These are phyloP conservation scores for Leucogyrophana mollusca DNA, from an alignment of 768 basidiomycete genomes.

Conservation along the genomic window DNA sequence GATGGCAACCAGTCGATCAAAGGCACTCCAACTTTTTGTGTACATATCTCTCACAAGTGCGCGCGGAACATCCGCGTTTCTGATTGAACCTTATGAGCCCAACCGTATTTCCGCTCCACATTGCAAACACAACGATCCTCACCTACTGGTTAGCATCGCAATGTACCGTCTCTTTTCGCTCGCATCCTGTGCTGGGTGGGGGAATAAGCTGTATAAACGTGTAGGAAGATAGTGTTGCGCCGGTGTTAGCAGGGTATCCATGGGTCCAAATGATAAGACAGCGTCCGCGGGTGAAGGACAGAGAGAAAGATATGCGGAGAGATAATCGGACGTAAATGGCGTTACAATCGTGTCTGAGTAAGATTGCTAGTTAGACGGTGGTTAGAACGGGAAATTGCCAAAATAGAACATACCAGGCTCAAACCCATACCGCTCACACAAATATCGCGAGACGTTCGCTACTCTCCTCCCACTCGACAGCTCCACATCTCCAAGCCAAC, in stretches of 20 bases:
- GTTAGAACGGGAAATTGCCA: neutral
- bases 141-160: slow-evolving; percentile 71
- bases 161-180: slow-evolving; percentile 75
- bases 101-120: neutral
- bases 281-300: slow-evolving; percentile 72
- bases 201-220: slow-evolving; percentile 70
- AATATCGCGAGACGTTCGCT: slow-evolving; percentile 69
- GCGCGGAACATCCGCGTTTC: slow-evolving; percentile 83
- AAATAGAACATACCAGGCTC: slow-evolving; percentile 55
- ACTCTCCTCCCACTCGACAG: slow-evolving; percentile 59
- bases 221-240: slow-evolving; percentile 75
- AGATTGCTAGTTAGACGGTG: neutral
- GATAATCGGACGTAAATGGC: slow-evolving; percentile 74
- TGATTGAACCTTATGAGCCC: slow-evolving; percentile 21
- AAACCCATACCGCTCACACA: slow-evolving; percentile 80
- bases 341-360: slow-evolving; percentile 64
- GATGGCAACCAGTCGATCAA: slow-evolving; percentile 84
- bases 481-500: slow-evolving; percentile 85
- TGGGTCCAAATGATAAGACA: slow-evolving; percentile 77
- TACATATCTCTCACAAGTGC: slow-evolving; percentile 88
- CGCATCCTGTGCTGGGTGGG: slow-evolving; percentile 80
- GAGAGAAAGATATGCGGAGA: slow-evolving; percentile 76
- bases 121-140: slow-evolving; percentile 8
- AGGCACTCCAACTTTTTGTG: slow-evolving; percentile 91
- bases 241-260: slow-evolving; percentile 75